Conservation (phyloP, 257 asterid genomes). For the Solanum paucissectum region DNA sequence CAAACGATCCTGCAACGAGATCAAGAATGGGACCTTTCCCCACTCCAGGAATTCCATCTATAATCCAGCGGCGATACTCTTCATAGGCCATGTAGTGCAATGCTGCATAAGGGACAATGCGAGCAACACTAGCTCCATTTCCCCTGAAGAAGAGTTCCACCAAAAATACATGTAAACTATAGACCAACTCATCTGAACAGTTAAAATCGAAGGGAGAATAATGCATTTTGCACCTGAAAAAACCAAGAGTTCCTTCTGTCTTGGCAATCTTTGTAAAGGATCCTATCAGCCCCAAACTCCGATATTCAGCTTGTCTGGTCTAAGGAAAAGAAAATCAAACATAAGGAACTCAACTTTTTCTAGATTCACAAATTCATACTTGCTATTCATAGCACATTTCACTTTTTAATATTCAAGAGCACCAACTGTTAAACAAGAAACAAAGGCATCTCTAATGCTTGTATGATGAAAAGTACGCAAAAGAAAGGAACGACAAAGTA, state of each 20-base stretch:
- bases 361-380: not conserved
- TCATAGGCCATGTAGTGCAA: slow-evolving; percentile 90
- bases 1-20: slow-evolving; percentile 86
- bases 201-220: not conserved
- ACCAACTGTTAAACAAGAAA: not conserved
- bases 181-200: not conserved
- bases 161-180: not conserved
- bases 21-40: slow-evolving; percentile 89
- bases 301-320: slow-evolving; percentile 81
- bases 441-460: not conserved
- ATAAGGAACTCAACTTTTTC: not conserved
- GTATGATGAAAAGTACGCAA: not conserved
- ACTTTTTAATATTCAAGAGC: not conserved
- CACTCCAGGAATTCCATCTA: slow-evolving; percentile 43
- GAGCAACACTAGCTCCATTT: slow-evolving; percentile 94
- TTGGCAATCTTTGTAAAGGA: slow-evolving; percentile 71
- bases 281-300: slow-evolving; percentile 64
- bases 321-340: slow-evolving; percentile 14
- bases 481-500: not conserved
- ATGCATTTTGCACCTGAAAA: slow-evolving; percentile 48
- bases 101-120: slow-evolving; percentile 97
- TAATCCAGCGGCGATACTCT: slow-evolving; percentile 84
- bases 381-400: not conserved
- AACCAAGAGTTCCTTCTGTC: slow-evolving; percentile 81
- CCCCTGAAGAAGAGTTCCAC: slow-evolving; percentile 40